These are phyloP conservation scores for Aegilops sharonensis DNA, from an alignment of 176 grass and related monocot genomes.

Conservation along the genomic window DNA sequence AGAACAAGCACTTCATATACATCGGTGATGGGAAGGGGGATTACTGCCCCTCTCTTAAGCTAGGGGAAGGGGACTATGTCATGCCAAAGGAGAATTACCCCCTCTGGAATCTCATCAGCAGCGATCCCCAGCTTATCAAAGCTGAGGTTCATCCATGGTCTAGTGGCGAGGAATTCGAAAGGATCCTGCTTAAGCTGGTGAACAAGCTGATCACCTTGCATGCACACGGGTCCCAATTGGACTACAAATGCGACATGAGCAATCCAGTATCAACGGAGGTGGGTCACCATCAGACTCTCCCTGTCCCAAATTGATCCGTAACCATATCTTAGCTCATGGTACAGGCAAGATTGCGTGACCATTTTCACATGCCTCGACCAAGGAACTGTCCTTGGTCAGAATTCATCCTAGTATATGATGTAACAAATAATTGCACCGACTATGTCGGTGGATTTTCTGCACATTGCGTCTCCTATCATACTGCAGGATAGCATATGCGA, in stretches of 20 bases:
- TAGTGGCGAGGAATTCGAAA: constrained; percentile 46
- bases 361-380: background rate
- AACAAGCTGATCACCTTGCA: constrained; percentile 36
- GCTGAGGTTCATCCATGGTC: constrained; percentile 68
- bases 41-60: constrained; percentile 73
- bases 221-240: constrained; percentile 27
- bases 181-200: constrained; percentile 47
- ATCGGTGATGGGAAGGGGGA: constrained; percentile 75
- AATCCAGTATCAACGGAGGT: constrained; percentile 46
- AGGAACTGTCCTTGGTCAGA: constrained; percentile 17
- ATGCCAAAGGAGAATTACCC: constrained; percentile 81
- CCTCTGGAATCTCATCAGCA: constrained; percentile 62
- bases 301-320: constrained; percentile 48
- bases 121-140: constrained; percentile 53
- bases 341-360: constrained; percentile 9
- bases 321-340: constrained; percentile 18
- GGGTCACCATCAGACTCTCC: constrained; percentile 38
- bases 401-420: constrained; percentile 20
- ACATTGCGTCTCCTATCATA: background rate
- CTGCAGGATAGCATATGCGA: background rate
- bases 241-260: constrained; percentile 56
- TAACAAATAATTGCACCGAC: background rate
- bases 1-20: constrained; percentile 60
- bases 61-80: constrained; percentile 63
- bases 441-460: constrained; percentile 1